Percentiles rank a stretch among this genome's conserved stretches.
Evolutionary conservation across 2,329 filamentous ascomycete genomes (phyloP).

Genomic region (Calonectria leucothoes): DNA sequence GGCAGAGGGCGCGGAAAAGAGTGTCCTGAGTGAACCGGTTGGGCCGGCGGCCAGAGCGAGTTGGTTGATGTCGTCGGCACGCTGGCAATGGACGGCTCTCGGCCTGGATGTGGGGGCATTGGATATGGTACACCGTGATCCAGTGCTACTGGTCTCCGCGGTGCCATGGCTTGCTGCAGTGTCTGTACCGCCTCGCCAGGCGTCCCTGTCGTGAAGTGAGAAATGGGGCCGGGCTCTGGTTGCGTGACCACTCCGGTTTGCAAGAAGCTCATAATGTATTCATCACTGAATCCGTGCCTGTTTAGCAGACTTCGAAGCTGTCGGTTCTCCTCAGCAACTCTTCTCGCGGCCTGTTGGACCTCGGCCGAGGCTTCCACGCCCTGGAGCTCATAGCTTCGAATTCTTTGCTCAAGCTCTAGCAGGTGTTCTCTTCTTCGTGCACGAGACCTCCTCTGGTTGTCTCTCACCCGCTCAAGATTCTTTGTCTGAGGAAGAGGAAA

Average conservation of each 20-base stretch:
- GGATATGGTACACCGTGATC: conserved; percentile 43
- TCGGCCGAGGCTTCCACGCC: conserved; percentile 78
- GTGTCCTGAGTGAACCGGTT: conserved; percentile 36
- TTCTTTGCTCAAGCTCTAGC: conserved; percentile 73
- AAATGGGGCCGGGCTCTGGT: conserved; percentile 32
- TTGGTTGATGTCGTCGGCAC: conserved; percentile 45
- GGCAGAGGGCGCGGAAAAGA: conserved; percentile 43
- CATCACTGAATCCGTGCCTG: conserved; percentile 66
- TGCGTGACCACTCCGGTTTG: conserved; percentile 38
- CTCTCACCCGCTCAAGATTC: conserved; percentile 70
- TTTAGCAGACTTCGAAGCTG: conserved; percentile 70
- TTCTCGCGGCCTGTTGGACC: conserved; percentile 76
- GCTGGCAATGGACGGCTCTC: conserved; percentile 48
- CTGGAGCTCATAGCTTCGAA: conserved; percentile 69
- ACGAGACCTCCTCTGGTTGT: conserved; percentile 82
- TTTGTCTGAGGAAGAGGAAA: conserved; percentile 45
- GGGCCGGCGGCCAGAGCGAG: conserved; percentile 48
- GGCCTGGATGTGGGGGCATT: conserved; percentile 46
- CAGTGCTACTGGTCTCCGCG: conserved; percentile 47
- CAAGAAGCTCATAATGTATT: conserved; percentile 61
- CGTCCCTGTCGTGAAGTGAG: conserved; percentile 36
- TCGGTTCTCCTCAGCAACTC: conserved; percentile 77
- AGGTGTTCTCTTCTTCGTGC: conserved; percentile 80
- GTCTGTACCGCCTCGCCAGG: conserved; percentile 44
- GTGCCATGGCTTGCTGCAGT: conserved; percentile 52